Evolutionary conservation across 83 land plant species (phyloP).

Genomic region (Picea engelmannii): DNA sequence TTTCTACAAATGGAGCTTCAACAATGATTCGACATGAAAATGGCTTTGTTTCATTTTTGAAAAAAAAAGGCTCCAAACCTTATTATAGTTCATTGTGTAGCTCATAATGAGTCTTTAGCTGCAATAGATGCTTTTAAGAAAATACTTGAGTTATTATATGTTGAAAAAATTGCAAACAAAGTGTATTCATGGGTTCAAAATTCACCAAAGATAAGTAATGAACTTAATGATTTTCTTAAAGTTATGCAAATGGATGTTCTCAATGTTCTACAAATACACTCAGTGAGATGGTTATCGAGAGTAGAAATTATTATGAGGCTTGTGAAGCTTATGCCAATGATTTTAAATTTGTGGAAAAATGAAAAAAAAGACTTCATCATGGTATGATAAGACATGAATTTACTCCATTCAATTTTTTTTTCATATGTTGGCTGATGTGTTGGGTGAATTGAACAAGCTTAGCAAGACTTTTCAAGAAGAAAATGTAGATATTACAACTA

Average conservation of each 20-base stretch:
- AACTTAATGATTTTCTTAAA: not conserved
- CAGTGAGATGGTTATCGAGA: not conserved
- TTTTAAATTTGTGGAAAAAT: not conserved
- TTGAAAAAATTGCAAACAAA: not conserved
- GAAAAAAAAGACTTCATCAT: not conserved
- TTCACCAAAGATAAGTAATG: not conserved
- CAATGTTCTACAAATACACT: not conserved
- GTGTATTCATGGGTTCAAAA: not conserved
- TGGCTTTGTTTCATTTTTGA: no score
- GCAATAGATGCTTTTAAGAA: not conserved
- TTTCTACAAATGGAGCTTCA: no score
- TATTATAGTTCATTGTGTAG: no score
- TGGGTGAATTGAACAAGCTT: no score
- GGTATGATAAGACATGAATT: no score
- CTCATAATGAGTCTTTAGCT: no score
- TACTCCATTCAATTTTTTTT: no score
- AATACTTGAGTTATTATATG: not conserved
- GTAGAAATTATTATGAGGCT: not conserved
- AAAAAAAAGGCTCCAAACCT: not conserved
- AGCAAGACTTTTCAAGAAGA: no score
- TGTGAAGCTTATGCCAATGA: not conserved
- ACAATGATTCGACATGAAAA: no score
- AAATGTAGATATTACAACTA: no score
- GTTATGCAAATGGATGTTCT: not conserved
- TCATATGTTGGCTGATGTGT: no score